phyloP scores from a whole-genome alignment of 2,329 filamentous ascomycete genomes.

The Monilinia aucupariae region DNA sequence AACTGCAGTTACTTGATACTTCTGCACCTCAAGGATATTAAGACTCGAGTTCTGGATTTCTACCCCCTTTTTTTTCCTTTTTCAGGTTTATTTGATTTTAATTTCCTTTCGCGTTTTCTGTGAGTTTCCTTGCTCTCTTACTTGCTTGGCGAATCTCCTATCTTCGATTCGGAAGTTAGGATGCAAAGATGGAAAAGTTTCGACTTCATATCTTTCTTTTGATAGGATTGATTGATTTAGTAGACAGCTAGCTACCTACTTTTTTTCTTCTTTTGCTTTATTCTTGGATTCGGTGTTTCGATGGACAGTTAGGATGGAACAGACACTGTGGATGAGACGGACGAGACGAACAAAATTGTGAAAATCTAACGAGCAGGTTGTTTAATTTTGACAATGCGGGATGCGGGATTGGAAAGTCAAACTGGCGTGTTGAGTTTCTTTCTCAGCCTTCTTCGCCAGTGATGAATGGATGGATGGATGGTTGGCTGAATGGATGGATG shows the following conservation, averaged over 20 bases:
- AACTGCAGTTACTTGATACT: conserved; percentile 28
- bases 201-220: not conserved
- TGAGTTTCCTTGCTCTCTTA: too few species aligned
- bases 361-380: too few species aligned
- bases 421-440: too few species aligned
- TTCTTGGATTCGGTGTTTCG: not conserved
- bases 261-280: not conserved
- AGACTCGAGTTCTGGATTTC: not conserved
- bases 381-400: too few species aligned
- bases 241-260: too few species aligned
- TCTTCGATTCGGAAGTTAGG: not conserved
- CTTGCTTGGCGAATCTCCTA: not conserved
- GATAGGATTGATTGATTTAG: not conserved
- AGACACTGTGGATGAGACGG: not conserved
- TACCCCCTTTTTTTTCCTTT: not conserved
- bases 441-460: too few species aligned
- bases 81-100: not conserved
- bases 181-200: not conserved
- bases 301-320: not conserved
- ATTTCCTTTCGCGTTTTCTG: not conserved
- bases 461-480: not conserved
- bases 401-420: too few species aligned
- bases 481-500: too few species aligned
- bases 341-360: too few species aligned
- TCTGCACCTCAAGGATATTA: conserved; percentile 2